Evolutionary conservation across 768 basidiomycete genomes (phyloP).

Genomic region (Goffeauzyma gilvescens): DNA sequence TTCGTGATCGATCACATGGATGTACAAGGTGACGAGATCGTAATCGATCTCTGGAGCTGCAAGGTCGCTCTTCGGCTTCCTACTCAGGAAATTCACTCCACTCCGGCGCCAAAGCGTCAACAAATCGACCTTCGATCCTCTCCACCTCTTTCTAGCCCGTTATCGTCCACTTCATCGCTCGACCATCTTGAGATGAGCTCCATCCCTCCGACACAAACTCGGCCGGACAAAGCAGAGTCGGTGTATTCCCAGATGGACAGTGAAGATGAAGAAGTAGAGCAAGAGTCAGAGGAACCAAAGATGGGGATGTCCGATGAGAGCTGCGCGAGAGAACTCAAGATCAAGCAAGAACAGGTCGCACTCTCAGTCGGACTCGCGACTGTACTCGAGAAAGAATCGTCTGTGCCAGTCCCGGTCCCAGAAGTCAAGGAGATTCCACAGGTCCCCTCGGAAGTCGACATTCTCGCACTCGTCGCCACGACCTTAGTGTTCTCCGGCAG

Average conservation of each 20-base stretch:
- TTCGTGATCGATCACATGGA: not conserved
- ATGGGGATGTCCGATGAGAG: not conserved
- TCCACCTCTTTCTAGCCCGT: not conserved
- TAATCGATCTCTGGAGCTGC: slow-evolving; percentile 11
- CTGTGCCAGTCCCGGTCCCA: not conserved
- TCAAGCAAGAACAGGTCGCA: not conserved
- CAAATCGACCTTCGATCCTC: not conserved
- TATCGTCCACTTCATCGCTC: not conserved
- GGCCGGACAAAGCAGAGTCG: not conserved
- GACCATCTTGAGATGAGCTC: not conserved
- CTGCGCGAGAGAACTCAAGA: not conserved
- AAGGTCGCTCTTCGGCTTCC: slow-evolving; percentile 2
- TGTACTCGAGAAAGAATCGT: not conserved
- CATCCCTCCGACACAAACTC: not conserved
- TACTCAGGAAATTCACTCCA: not conserved
- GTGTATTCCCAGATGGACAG: not conserved
- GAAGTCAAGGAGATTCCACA: not conserved
- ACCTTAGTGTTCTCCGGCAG: slow-evolving; percentile 29
- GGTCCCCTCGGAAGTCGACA: slow-evolving; percentile 16
- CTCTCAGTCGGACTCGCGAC: no score
- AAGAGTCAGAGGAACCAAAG: not conserved
- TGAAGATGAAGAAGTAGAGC: not conserved
- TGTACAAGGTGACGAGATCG: slow-evolving; percentile 1
- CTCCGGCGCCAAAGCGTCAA: not conserved
- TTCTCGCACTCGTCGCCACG: slow-evolving; percentile 23